Base-by-base conservation (phyloP, 176 grass and related monocot genomes). In the Carex scoparia region DNA sequence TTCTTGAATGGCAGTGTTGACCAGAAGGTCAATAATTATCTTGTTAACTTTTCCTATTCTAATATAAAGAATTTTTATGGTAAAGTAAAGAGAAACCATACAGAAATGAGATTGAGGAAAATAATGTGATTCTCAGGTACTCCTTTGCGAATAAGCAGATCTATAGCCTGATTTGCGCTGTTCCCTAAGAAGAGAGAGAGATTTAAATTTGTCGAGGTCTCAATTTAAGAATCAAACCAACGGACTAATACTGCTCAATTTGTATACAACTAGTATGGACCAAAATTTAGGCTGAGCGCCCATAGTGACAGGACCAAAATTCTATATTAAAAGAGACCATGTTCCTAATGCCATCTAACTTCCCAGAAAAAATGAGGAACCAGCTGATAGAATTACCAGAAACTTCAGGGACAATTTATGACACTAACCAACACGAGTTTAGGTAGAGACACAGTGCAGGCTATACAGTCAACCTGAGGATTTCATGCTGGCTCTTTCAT, bases 61-160 rank as follows among this genome's bases (percentile, higher is more conserved):
- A 16, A 35, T 35, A 33, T 78, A 10, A 16, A 57, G 5, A 57
- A 38, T 2, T 16, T 35, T 35, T 33, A 56, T 35, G 13, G 49
- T 13, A 58, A 57, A 38, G 37, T 38, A 38, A 32, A 78, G 74
- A 62, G 85, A 35, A 35, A 38, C 30, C 64, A 85, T 88, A 99
- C 96, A 85, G 96, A 95, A 18, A 99, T 99, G 30, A 99, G 96
- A 84, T 95, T 95, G 32, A 99, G 96, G 73, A 99, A 99, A 88
- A 99, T 94, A 78, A 99, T 99, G 62, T 86, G 84, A 49, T 84
- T 89, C 86, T 98, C 96, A 4, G 93, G 93, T 85, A 99, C 93
- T 69, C 93, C 96, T 85, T 94, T 99, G 81, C 92, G 89, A 88
- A 95, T 85, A 44, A 99, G 96, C 85, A 99, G 91, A 58, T 99